Percentiles rank a stretch among this genome's conserved stretches.
Evolutionary conservation across 495 filamentous ascomycete genomes (phyloP).

Genomic region (Penicillium pulvis): DNA sequence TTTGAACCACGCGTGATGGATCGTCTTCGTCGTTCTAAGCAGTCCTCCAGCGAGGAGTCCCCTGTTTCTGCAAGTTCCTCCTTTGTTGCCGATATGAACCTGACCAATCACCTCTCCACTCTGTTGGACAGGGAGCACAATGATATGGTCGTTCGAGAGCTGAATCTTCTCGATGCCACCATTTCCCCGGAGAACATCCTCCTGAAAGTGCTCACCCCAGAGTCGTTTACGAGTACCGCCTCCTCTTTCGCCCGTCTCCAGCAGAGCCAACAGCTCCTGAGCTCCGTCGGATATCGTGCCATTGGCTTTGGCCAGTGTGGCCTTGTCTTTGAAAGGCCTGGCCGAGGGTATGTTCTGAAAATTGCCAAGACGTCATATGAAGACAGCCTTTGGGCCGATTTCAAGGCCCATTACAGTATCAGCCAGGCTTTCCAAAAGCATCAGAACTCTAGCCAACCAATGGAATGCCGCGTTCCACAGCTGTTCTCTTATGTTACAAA

Average conservation of each 20-base stretch:
- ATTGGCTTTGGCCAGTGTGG: constrained; percentile 19
- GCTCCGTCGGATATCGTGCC: constrained; percentile 5
- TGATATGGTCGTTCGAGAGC: not conserved
- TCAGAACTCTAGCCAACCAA: not conserved
- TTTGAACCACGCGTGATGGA: no score
- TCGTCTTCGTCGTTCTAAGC: no score
- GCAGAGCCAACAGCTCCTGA: not conserved
- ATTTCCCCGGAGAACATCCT: constrained; percentile 9
- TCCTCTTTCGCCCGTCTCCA: constrained; percentile 6
- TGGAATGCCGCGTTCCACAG: constrained; percentile 8
- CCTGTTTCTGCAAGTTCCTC: constrained; percentile 7
- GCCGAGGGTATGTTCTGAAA: constrained; percentile 7
- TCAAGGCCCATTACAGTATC: constrained; percentile 7
- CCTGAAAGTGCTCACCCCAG: constrained; percentile 6
- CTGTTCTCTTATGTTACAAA: constrained; percentile 16
- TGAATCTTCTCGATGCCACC: not conserved
- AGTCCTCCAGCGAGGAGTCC: constrained; percentile 7
- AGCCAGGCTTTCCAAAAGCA: constrained; percentile 6
- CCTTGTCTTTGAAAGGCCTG: constrained; percentile 13
- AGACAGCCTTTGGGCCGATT: constrained; percentile 12
- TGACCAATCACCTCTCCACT: constrained; percentile 6
- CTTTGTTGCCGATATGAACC: not conserved
- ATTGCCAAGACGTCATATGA: constrained; percentile 11
- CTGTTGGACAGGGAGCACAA: constrained; percentile 9
- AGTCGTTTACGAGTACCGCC: constrained; percentile 4